Conservation (phyloP, 2,329 filamentous ascomycete genomes). For the Diaporthe aspalathi region DNA sequence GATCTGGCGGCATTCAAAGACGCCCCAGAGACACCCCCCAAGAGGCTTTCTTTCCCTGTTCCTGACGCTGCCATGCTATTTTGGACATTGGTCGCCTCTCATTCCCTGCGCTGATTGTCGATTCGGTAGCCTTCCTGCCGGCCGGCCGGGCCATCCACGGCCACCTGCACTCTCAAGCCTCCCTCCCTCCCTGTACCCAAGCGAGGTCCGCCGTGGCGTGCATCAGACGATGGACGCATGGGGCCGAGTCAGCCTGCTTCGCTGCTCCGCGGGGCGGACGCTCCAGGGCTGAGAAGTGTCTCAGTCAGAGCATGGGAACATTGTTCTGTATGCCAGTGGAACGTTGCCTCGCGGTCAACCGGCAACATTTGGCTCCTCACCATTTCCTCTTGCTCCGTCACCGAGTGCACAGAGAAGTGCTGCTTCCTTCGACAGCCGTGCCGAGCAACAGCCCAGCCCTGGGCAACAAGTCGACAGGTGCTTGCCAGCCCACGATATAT, state of each 20-base stretch:
- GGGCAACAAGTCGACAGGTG: slow-evolving; percentile 8
- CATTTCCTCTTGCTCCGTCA: neutral
- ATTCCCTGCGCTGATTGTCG: neutral
- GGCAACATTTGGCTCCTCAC: neutral
- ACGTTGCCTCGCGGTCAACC: slow-evolving; percentile 11
- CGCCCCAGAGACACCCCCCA: slow-evolving; percentile 13
- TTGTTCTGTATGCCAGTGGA: neutral
- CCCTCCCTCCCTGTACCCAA: neutral
- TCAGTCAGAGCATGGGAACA: neutral
- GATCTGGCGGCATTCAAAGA: slow-evolving; percentile 19
- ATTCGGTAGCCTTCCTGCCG: slow-evolving; percentile 9
- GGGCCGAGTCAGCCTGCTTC: slow-evolving; percentile 13
- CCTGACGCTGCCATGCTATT: slow-evolving; percentile 17
- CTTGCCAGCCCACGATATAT: slow-evolving; percentile 16
- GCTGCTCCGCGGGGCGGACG: neutral
- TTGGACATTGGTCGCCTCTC: neutral
- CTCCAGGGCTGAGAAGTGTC: slow-evolving; percentile 15
- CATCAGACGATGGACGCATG: slow-evolving; percentile 25
- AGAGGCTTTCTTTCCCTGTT: slow-evolving; percentile 24
- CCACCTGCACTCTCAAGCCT: neutral
- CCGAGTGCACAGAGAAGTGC: neutral
- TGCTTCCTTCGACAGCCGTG: neutral
- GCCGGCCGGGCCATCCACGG: neutral
- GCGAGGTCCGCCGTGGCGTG: neutral
- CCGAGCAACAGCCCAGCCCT: neutral